Evolutionary conservation across 2,329 filamentous ascomycete genomes (phyloP), one percentile per base, ranked within the genome.

Genomic region (Akanthomyces muscarius): DNA sequence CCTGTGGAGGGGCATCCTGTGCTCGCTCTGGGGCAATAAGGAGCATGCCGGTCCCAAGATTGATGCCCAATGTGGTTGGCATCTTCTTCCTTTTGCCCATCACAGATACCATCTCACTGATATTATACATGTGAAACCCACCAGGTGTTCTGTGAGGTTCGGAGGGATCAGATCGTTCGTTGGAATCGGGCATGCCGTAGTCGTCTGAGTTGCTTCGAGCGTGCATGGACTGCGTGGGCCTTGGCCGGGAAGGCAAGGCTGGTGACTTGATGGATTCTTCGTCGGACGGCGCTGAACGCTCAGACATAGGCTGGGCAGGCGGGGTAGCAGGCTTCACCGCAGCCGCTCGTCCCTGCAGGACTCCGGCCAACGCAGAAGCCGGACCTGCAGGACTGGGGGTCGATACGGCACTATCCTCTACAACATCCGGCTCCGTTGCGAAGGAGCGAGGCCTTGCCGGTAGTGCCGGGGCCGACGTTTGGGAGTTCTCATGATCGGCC

Each of bases 41-140:
- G 68, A 99, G 96, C 38, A 89, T 86, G 45, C 93, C 93, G 18
- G 91, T 96, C 54, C 89, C 88, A 62, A 95, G 81, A 72, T 98
- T 97, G 71, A 98, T 89, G n/a, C 94, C 94, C 44, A 98, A 77
- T 0, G 91, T 97, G n/a, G 92, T 97, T 1, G 94, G 92, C 91
- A 97, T 95, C 79, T 98, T 98, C 81, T 97, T 97, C 71, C 91
- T 89, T 80, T 96, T 97, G 63, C 94, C 94, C 86, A 97, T 93
- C 51, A 95, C 87, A n/a, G 92, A 94, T 5, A 97, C 86, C 90
- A 97, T 97, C 77, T 98, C 94, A 73, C 93, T 96, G 70, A 98
- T 93, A 70, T 97, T 97, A 77, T 97, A 98, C 75, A 98, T 82
- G 72, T 96, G 93, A 72, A 93, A 98, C 2, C 91, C 91, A 21